A percentile compares a stretch with the other conserved stretches of the same genome.
These are phyloP conservation scores for Leccinum variicolor DNA, from an alignment of 768 basidiomycete genomes.

Conservation along the genomic window DNA sequence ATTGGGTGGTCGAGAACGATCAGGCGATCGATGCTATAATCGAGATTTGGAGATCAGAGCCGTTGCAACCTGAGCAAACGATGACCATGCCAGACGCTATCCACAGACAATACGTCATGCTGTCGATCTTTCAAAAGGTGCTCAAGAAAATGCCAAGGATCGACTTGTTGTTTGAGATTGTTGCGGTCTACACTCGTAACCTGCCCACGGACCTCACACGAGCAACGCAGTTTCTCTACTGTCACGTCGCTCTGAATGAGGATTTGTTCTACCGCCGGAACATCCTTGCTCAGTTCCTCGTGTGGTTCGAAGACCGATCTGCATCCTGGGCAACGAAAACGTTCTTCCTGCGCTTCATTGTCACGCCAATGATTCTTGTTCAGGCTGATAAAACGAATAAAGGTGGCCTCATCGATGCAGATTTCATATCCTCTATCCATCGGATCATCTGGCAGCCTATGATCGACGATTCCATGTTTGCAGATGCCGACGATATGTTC, in stretches of 20 bases:
- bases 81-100: slow-evolving; percentile 48
- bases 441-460: slow-evolving; percentile 80
- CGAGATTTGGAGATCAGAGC: slow-evolving; percentile 63
- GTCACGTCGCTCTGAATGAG: slow-evolving; percentile 73
- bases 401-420: slow-evolving; percentile 63
- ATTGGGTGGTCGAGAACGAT: slow-evolving; percentile 69
- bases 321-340: slow-evolving; percentile 76
- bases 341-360: slow-evolving; percentile 72
- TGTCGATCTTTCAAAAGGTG: slow-evolving; percentile 74
- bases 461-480: slow-evolving; percentile 49
- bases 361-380: slow-evolving; percentile 83
- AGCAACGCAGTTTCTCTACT: slow-evolving; percentile 81
- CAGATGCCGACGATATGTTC: slow-evolving; percentile 75
- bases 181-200: slow-evolving; percentile 74
- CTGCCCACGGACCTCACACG: slow-evolving; percentile 79
- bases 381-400: slow-evolving; percentile 59
- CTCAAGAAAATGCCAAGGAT: slow-evolving; percentile 72
- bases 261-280: slow-evolving; percentile 74
- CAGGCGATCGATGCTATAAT: slow-evolving; percentile 71
- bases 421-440: slow-evolving; percentile 69
- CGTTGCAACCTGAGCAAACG: slow-evolving; percentile 41
- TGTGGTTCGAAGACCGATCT: slow-evolving; percentile 70
- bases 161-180: slow-evolving; percentile 86
- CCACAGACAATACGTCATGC: slow-evolving; percentile 60
- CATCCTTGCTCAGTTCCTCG: slow-evolving; percentile 78